Evolutionary conservation across 2,329 filamentous ascomycete genomes (phyloP).

Genomic region (Magnaporthiopsis rhizophila): DNA sequence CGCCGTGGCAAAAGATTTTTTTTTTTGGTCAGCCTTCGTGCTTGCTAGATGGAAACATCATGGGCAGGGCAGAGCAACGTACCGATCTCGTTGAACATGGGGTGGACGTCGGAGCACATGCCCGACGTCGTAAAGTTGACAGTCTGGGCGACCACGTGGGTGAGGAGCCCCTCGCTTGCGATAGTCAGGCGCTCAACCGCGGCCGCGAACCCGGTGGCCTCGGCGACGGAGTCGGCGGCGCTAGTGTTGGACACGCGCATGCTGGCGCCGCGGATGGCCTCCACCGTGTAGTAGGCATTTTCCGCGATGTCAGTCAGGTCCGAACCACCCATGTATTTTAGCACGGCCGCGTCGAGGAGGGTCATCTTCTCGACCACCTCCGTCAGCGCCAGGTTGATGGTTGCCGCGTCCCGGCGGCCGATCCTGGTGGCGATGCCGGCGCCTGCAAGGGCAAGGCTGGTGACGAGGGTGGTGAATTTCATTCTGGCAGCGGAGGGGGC

Average conservation of each 20-base stretch:
- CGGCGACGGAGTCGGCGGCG: background rate
- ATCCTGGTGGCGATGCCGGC: background rate
- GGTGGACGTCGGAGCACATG: background rate
- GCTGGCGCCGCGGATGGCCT: background rate
- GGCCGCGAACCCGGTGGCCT: background rate
- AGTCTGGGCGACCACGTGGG: background rate
- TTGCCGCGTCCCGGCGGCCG: background rate
- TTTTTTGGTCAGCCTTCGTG: background rate
- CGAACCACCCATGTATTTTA: background rate
- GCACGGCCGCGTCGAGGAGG: background rate
- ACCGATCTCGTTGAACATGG: background rate
- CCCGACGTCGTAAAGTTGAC: background rate
- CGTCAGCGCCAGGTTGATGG: background rate
- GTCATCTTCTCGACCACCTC: background rate
- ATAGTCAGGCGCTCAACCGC: background rate
- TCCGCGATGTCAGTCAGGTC: background rate
- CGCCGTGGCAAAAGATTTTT: background rate
- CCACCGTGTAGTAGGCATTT: background rate
- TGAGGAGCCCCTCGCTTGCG: background rate
- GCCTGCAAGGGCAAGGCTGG: background rate
- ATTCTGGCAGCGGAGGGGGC: background rate
- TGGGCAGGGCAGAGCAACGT: background rate
- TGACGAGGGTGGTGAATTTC: background rate
- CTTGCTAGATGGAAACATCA: no score
- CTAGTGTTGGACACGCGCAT: background rate